Evolutionary conservation across 2,329 filamentous ascomycete species (phyloP).

Genomic region (Clarireedia hainanense): DNA sequence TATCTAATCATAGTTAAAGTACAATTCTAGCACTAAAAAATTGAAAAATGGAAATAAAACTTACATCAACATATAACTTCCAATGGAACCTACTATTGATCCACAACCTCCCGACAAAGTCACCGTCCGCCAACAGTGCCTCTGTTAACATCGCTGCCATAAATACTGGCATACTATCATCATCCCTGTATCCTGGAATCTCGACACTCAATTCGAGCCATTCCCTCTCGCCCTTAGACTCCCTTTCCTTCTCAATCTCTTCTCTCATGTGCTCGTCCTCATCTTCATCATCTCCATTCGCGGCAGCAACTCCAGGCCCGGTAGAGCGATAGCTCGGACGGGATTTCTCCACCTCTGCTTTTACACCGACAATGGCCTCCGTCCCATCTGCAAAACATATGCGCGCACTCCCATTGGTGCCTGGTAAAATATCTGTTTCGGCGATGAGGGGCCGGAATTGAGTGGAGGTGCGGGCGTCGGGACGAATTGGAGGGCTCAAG

Average conservation of each 20-base stretch:
- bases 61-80: conserved; percentile 88
- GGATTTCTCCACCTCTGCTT: conserved; percentile 85
- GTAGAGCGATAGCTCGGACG: conserved; percentile 21
- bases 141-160: conserved; percentile 83
- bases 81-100: conserved; percentile 94
- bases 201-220: conserved; percentile 92
- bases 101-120: conserved; percentile 62
- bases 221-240: conserved; percentile 45
- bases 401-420: conserved; percentile 84
- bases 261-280: conserved; percentile 35
- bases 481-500: conserved; percentile 75
- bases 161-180: conserved; percentile 84
- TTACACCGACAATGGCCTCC: conserved; percentile 91
- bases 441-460: conserved; percentile 89
- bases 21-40: not conserved
- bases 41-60: not conserved
- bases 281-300: conserved; percentile 28
- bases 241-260: conserved; percentile 24
- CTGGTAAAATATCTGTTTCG: conserved; percentile 82
- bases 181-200: conserved; percentile 83
- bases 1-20: conserved; percentile 48
- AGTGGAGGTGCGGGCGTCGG: conserved; percentile 72
- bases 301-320: conserved; percentile 21
- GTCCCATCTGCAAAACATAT: conserved; percentile 93
- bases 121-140: conserved; percentile 67